A percentile compares a stretch with the other conserved stretches of the same genome.
Conservation (phyloP, 257 asterid species). For the Scutellaria galericulata region DNA sequence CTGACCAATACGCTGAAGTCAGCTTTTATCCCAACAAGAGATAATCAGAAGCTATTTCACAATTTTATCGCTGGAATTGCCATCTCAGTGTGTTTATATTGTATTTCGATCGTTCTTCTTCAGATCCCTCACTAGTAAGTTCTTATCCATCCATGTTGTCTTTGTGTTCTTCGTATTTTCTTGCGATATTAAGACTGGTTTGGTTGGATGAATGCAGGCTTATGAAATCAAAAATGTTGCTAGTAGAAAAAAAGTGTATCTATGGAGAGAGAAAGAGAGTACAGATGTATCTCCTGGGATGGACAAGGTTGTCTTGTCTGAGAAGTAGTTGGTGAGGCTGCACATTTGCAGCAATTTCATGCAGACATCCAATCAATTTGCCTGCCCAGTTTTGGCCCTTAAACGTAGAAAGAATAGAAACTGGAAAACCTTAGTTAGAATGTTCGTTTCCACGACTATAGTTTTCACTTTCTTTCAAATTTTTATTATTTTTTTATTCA, state of each 20-base stretch:
- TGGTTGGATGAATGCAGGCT: not conserved
- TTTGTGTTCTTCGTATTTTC: too few relatives aligned
- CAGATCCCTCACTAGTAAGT: constrained; percentile 74
- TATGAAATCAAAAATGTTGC: too few relatives aligned
- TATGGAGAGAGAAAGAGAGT: constrained; percentile 24
- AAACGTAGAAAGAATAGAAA: constrained; percentile 5
- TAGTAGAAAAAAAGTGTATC: constrained; percentile 26
- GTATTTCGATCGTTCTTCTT: constrained; percentile 62
- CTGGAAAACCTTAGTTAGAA: constrained; percentile 24
- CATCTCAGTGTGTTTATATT: constrained; percentile 59
- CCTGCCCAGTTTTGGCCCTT: constrained; percentile 19
- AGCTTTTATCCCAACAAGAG: constrained; percentile 73
- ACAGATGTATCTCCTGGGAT: not conserved
- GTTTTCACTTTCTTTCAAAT: not conserved
- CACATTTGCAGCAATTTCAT: constrained; percentile 24
- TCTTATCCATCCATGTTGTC: not conserved
- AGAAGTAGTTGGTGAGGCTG: too few relatives aligned
- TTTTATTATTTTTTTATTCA: not conserved
- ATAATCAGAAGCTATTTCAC: constrained; percentile 59
- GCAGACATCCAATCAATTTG: constrained; percentile 10
- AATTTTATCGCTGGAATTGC: constrained; percentile 68
- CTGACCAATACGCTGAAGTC: constrained; percentile 77
- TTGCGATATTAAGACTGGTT: too few relatives aligned
- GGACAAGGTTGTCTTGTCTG: too few relatives aligned
- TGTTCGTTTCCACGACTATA: constrained; percentile 23